These are phyloP conservation scores for Epicoccum nigrum DNA, from an alignment of 2,329 filamentous ascomycete species.

Conservation along the genomic window DNA sequence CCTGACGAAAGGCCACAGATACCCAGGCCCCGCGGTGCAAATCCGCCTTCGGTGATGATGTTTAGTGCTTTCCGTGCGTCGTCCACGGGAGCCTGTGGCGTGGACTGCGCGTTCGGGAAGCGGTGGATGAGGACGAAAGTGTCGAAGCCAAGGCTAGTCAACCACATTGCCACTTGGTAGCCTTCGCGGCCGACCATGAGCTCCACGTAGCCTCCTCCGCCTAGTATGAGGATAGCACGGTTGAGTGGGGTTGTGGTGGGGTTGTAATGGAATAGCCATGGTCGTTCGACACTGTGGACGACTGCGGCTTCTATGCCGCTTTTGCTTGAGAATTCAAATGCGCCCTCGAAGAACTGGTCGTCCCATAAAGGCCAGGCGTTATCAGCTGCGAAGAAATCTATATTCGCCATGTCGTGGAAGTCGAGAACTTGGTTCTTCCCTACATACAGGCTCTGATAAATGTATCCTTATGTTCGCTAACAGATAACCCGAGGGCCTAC, in stretches of 20 bases:
- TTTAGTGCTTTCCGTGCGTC: constrained; percentile 20
- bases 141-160: constrained; percentile 21
- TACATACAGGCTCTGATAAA: too few relatives aligned
- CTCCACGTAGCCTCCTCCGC: constrained; percentile 27
- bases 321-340: constrained; percentile 11
- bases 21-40: constrained; percentile 1
- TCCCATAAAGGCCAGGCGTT: constrained; percentile 17
- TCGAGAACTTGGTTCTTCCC: too few relatives aligned
- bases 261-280: constrained; percentile 25
- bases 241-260: constrained; percentile 4
- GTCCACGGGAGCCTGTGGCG: constrained; percentile 23
- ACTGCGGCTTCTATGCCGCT: constrained; percentile 18
- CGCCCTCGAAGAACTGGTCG: constrained; percentile 13
- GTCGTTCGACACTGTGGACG: constrained; percentile 19
- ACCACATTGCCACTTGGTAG: constrained; percentile 25
- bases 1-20: constrained; percentile 28
- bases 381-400: constrained; percentile 7
- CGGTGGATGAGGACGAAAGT: constrained; percentile 29
- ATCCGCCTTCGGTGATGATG: constrained; percentile 13
- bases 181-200: constrained; percentile 31
- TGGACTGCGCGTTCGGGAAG: constrained; percentile 21
- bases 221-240: constrained; percentile 20
- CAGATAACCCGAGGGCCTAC: too few relatives aligned
- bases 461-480: too few relatives aligned
- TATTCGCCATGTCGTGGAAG: not conserved